Evolutionary conservation across 371 early-diverging fungal genomes (phyloP), one percentile per base, ranked within the genome.

Genomic region (Zopfochytrium polystomum): DNA sequence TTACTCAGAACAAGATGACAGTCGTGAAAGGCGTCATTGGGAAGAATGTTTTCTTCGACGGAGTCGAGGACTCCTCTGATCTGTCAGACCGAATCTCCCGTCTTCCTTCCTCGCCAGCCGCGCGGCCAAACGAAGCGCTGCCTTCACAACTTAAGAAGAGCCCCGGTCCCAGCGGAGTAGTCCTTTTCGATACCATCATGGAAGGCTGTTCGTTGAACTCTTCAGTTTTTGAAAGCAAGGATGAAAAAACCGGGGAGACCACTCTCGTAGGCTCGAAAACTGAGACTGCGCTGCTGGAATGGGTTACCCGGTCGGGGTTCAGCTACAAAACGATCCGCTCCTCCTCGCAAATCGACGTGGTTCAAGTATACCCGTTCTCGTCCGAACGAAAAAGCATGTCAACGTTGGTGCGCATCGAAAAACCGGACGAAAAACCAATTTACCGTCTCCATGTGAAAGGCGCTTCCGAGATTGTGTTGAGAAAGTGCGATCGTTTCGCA

Each of bases 1-100:
- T 96, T 56, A 96, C 96, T 0, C 88, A 90, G 73, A 98, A 98
- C 83, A 82, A 80, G 55, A 96, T 98, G 96, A 91, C 93, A 1
- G 92, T 95, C 32, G 72, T 72, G 45, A 42, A 53, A 4, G 72
- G 65, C 13, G 65, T 67, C 13, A 26, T 65, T 48, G 66, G 65
- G 6, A 60, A 54, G 60, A 58, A 58, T 32, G 55, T 61, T 30
- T 3, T 23, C 29, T 65, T 60, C 34, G 52, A 60, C n/a, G 50
- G 52, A 9, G 55, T 22, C 5, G 55, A 53, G 2, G 60, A 60
- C 30, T 50, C 51, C 15, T 9, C 2, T 18, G 35, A 7, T 0
- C 44, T 65, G 15, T 15, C 1, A 13, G 25, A 23, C 0, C 11
- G 27, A 5, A 20, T 51, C 1, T 31, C 22, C 18, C 25, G 47